These are phyloP conservation scores for Eimeria zaria DNA, from an alignment of 169 alveolate species.

Conservation along the genomic window DNA sequence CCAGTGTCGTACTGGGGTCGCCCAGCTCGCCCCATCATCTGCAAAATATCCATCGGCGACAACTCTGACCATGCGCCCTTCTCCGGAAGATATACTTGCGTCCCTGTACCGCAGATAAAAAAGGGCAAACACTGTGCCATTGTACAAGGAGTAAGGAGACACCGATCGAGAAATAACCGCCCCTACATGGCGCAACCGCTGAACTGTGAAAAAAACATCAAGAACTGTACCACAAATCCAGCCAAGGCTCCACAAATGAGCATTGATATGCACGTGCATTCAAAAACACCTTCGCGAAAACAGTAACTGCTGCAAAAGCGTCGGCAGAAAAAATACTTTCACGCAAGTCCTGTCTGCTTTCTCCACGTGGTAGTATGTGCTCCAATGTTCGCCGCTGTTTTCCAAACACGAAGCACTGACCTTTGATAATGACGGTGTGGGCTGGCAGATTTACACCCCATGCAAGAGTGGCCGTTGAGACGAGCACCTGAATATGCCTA, in stretches of 20 bases:
- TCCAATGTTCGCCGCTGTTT: not conserved
- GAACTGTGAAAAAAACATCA: not conserved
- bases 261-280: not conserved
- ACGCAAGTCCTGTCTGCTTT: not conserved
- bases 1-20: constrained; percentile 99
- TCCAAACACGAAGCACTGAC: not conserved
- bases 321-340: not conserved
- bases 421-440: constrained; percentile 98
- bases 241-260: not conserved
- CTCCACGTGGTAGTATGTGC: not conserved
- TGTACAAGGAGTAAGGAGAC: not conserved
- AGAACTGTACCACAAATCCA: not conserved
- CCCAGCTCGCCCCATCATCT: constrained; percentile 99
- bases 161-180: not conserved
- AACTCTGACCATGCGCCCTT: constrained; percentile 99
- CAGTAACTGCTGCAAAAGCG: not conserved
- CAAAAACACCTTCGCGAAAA: not conserved
- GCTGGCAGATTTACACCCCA: constrained; percentile 99
- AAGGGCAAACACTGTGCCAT: not conserved
- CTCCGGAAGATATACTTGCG: constrained; percentile 98
- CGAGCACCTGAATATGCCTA: constrained; percentile 95
- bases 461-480: constrained; percentile 99
- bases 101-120: constrained; percentile 51
- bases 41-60: constrained; percentile 98
- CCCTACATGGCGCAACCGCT: not conserved